Percentiles rank a stretch among this genome's conserved stretches.
Conservation (phyloP, 1,139 yeast species). For the Eremothecium sinecaudum region DNA sequence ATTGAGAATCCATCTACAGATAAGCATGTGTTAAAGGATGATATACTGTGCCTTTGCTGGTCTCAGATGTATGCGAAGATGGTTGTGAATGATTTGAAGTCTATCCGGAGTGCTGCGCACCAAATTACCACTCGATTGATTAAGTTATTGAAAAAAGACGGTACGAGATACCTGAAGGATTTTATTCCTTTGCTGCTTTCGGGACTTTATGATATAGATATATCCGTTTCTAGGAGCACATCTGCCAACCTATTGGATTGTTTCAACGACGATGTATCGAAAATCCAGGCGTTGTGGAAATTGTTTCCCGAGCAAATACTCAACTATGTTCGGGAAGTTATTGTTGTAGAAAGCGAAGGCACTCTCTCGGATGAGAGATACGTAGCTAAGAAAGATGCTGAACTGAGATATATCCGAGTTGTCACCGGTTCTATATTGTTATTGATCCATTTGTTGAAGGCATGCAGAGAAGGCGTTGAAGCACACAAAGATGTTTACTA, state of each 20-base stretch:
- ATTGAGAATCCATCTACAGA: conserved; percentile 29
- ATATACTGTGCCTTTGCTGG: conserved; percentile 57
- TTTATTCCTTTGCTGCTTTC: conserved; percentile 64
- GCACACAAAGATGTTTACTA: conserved; percentile 13
- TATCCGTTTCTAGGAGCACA: conserved; percentile 48
- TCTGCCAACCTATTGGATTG: conserved; percentile 39
- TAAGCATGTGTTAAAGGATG: conserved; percentile 34
- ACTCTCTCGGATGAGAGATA: conserved; percentile 71
- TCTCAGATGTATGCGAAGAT: conserved; percentile 73
- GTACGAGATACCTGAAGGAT: conserved; percentile 57
- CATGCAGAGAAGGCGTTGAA: conserved; percentile 12
- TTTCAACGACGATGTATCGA: conserved; percentile 50
- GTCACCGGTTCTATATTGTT: conserved; percentile 45
- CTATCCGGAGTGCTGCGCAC: conserved; percentile 54
- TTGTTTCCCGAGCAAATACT: conserved; percentile 49
- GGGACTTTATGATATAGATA: conserved; percentile 63
- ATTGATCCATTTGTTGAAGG: conserved; percentile 36
- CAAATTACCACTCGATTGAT: conserved; percentile 52
- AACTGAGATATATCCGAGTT: conserved; percentile 56
- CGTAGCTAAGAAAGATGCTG: conserved; percentile 56
- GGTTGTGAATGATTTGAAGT: conserved; percentile 58
- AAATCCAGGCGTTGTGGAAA: conserved; percentile 52
- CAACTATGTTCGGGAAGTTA: conserved; percentile 43
- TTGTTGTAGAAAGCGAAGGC: conserved; percentile 48
- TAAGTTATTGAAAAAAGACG: conserved; percentile 44